Percentiles rank a stretch among this genome's conserved stretches.
phyloP scores from a whole-genome alignment of 768 basidiomycete species.

The Exidia glandulosa region DNA sequence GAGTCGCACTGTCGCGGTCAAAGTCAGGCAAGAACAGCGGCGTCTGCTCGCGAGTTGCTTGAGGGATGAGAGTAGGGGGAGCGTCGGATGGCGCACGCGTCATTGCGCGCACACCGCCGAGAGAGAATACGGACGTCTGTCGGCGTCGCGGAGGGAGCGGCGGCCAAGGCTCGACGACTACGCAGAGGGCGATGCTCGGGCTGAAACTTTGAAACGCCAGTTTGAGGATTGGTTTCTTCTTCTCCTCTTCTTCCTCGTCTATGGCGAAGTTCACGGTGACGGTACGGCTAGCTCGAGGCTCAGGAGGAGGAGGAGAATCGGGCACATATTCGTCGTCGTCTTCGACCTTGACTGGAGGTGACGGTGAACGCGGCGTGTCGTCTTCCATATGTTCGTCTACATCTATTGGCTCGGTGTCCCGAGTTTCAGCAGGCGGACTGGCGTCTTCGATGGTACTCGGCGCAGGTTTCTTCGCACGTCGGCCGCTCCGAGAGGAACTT shows the following conservation, averaged over 20 bases:
- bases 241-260: constrained; percentile 50
- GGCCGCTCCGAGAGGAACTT: not conserved
- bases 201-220: constrained; percentile 61
- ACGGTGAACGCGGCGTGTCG: not conserved
- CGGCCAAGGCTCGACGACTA: constrained; percentile 78
- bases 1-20: constrained; percentile 31
- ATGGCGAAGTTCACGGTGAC: constrained; percentile 29
- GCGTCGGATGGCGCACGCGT: constrained; percentile 5
- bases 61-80: constrained; percentile 14
- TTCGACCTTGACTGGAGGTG: not conserved
- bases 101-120: not conserved
- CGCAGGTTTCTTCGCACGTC: not conserved
- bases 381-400: not conserved
- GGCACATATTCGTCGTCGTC: not conserved
- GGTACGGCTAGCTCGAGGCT: not conserved
- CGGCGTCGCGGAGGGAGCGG: constrained; percentile 21
- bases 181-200: constrained; percentile 57
- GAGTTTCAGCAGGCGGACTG: not conserved
- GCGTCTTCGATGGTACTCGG: not conserved
- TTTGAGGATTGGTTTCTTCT: constrained; percentile 59
- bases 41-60: constrained; percentile 33
- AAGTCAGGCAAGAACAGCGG: constrained; percentile 70
- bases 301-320: not conserved
- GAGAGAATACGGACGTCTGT: not conserved
- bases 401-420: not conserved